These are phyloP conservation scores for Dactylorhiza incarnata DNA, from an alignment of 106 monocot species.

Conservation along the genomic window DNA sequence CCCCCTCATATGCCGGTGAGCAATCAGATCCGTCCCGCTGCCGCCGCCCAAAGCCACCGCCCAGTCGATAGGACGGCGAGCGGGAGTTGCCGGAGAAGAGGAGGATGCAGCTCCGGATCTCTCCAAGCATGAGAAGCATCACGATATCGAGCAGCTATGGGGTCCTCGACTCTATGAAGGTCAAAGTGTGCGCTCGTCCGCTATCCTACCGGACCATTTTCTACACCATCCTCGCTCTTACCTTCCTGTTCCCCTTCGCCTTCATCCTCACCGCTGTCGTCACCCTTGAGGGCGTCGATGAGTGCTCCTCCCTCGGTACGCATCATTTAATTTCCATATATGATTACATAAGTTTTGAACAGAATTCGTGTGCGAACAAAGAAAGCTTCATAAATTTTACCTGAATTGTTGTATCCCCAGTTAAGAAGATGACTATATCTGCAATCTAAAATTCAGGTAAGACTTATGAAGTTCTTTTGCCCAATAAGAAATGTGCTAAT, in stretches of 20 bases:
- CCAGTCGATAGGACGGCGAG: background rate
- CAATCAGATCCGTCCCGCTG: slow-evolving; percentile 4
- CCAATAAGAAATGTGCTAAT: too few relatives aligned
- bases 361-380: too few relatives aligned
- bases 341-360: too few relatives aligned
- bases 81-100: slow-evolving; percentile 22
- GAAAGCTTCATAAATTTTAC: too few relatives aligned
- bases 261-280: slow-evolving; percentile 75
- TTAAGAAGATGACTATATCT: too few relatives aligned
- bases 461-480: too few relatives aligned
- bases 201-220: slow-evolving; percentile 24
- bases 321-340: too few relatives aligned
- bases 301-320: slow-evolving; percentile 66
- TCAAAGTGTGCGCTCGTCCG: slow-evolving; percentile 29
- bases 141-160: slow-evolving; percentile 55
- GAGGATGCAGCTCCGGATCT: too few relatives aligned
- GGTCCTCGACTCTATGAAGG: slow-evolving; percentile 51
- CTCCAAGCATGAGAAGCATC: slow-evolving; percentile 40
- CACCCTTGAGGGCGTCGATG: slow-evolving; percentile 63
- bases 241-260: slow-evolving; percentile 66
- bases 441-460: too few relatives aligned
- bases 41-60: slow-evolving; percentile 2
- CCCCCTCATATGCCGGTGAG: background rate
- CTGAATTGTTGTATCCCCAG: too few relatives aligned
- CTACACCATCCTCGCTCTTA: slow-evolving; percentile 39